phyloP scores from a whole-genome alignment of 768 basidiomycete genomes.

The Hemileccinum impolitum region DNA sequence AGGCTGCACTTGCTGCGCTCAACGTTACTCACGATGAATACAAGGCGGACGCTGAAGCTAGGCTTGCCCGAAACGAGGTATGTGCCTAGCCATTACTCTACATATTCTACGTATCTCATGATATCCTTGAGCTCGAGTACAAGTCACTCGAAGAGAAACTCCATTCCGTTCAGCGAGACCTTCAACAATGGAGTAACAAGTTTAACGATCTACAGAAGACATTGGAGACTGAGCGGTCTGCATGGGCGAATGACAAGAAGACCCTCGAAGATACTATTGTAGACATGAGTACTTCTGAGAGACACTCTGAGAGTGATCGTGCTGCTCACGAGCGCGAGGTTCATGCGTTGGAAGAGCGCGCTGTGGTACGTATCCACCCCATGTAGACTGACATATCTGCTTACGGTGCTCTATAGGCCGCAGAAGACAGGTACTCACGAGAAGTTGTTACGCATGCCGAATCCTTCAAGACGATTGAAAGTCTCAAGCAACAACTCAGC shows the following conservation, averaged over 20 bases:
- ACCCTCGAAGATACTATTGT: constrained; percentile 78
- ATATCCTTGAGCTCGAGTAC: constrained; percentile 52
- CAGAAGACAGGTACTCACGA: constrained; percentile 76
- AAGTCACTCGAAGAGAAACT: constrained; percentile 63
- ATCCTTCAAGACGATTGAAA: constrained; percentile 68
- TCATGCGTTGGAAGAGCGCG: constrained; percentile 65
- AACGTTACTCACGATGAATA: constrained; percentile 79
- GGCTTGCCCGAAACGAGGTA: constrained; percentile 67
- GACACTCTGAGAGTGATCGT: constrained; percentile 60
- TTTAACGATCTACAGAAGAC: constrained; percentile 58
- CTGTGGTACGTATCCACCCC: constrained; percentile 44
- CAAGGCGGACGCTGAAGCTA: constrained; percentile 66
- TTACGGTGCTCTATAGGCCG: constrained; percentile 41
- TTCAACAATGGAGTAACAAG: constrained; percentile 45
- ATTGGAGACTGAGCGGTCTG: constrained; percentile 64
- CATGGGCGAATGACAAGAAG: constrained; percentile 79
- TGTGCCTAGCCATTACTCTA: constrained; percentile 2
- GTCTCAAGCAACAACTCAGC: constrained; percentile 60
- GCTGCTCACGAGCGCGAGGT: constrained; percentile 61
- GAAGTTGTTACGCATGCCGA: constrained; percentile 88
- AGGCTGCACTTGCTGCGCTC: constrained; percentile 67
- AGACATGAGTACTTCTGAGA: constrained; percentile 75
- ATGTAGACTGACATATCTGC: background rate
- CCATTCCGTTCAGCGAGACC: constrained; percentile 49
- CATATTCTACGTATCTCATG: background rate